Percentiles rank a stretch among this genome's conserved stretches.
These are phyloP conservation scores for Gloeophyllum trabeum DNA, from an alignment of 768 basidiomycete species.

Conservation along the genomic window DNA sequence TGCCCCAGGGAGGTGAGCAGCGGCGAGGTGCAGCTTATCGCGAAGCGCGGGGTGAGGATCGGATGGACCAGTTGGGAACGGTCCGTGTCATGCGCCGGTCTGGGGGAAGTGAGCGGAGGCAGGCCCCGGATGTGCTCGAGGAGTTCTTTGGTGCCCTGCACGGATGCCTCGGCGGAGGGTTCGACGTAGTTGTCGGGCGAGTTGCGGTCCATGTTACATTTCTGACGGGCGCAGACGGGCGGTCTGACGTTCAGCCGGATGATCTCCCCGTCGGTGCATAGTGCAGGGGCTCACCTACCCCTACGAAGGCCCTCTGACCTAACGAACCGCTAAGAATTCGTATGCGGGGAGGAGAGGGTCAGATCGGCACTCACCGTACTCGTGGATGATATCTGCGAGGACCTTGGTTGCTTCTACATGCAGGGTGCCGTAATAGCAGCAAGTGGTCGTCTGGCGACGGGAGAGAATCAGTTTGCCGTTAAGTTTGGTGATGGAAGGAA, in stretches of 20 bases:
- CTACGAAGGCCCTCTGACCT: slow-evolving; percentile 82
- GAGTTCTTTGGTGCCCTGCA: slow-evolving; percentile 49
- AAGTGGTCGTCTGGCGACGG: slow-evolving; percentile 71
- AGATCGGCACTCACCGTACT: slow-evolving; percentile 33
- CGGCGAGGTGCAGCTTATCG: slow-evolving; percentile 73
- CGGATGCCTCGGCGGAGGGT: slow-evolving; percentile 42
- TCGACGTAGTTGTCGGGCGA: slow-evolving; percentile 62
- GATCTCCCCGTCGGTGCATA: not conserved
- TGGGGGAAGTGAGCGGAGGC: slow-evolving; percentile 16
- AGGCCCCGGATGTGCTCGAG: slow-evolving; percentile 61
- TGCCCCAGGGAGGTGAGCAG: slow-evolving; percentile 53
- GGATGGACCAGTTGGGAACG: slow-evolving; percentile 68
- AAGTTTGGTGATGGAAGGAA: slow-evolving; percentile 4
- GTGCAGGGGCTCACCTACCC: slow-evolving; percentile 35
- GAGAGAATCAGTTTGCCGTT: slow-evolving; percentile 2
- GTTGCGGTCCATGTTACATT: slow-evolving; percentile 87
- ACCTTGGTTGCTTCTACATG: slow-evolving; percentile 74
- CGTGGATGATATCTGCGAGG: slow-evolving; percentile 65
- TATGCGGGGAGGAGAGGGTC: not conserved
- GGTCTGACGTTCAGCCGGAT: not conserved
- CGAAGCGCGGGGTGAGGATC: slow-evolving; percentile 92
- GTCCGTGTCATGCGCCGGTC: slow-evolving; percentile 8
- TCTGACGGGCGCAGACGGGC: slow-evolving; percentile 30
- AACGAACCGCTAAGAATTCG: not conserved
- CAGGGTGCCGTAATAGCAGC: slow-evolving; percentile 81